Conservation (phyloP, 2,329 filamentous ascomycete genomes). For the Plenodomus tracheiphilus region DNA sequence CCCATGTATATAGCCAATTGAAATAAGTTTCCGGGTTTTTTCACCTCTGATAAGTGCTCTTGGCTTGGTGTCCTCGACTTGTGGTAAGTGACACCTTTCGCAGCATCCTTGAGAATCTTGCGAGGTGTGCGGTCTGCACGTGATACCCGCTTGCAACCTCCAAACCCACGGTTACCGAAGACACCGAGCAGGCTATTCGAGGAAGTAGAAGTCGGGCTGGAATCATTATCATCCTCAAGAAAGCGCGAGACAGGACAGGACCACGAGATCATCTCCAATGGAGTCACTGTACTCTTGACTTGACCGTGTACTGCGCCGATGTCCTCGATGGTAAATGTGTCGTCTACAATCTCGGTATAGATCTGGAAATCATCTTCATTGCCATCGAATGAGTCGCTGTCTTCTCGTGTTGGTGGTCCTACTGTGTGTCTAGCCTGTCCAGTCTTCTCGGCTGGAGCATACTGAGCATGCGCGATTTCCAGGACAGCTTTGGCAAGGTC, state of each 20-base stretch:
- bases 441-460: conserved; percentile 55
- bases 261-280: conserved; percentile 56
- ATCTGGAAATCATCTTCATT: conserved; percentile 40
- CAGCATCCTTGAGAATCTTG: conserved; percentile 4
- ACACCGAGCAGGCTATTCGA: background rate
- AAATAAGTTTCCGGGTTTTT: conserved; percentile 23
- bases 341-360: conserved; percentile 61
- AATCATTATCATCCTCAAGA: conserved; percentile 3
- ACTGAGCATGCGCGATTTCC: conserved; percentile 72
- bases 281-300: conserved; percentile 66
- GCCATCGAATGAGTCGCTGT: conserved; percentile 27
- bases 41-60: conserved; percentile 1
- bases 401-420: conserved; percentile 42
- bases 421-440: conserved; percentile 52
- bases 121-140: background rate
- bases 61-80: background rate
- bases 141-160: background rate
- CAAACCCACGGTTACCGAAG: background rate
- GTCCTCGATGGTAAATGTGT: conserved; percentile 75
- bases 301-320: conserved; percentile 70
- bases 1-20: conserved; percentile 36
- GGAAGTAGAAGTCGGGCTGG: background rate
- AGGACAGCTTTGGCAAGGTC: conserved; percentile 68
- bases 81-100: conserved; percentile 5
- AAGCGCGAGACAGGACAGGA: conserved; percentile 12